Evolutionary conservation across 2,329 filamentous ascomycete genomes (phyloP), one percentile per base, ranked within the genome.

Genomic region (Tolypocladium ophioglossoides): DNA sequence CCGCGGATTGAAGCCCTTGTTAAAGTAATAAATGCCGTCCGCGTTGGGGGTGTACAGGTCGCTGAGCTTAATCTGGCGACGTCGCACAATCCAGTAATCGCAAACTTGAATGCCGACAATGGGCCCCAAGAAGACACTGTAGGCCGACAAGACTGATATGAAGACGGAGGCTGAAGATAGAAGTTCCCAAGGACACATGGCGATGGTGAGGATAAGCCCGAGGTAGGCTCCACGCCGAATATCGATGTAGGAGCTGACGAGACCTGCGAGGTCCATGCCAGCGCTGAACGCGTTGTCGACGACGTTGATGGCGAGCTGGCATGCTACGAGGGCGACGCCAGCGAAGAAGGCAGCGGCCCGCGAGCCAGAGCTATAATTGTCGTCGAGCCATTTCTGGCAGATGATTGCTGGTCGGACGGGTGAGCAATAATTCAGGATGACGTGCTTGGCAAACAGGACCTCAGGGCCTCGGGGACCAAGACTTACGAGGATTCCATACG

Each of bases 221-320:
- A 82, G 65, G 55, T 77, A 76, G 3, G 72, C 72, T 1, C 80
- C 80, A 2, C 80, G 73, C 5, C 78, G 68, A 55, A 82, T 82
- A 62, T 79, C 80, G 64, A 83, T 74, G 57, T 75, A 81, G 41
- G 68, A 70, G 0, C 78, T 78, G 55, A 74, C 74, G 0, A 81
- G 63, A 1, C 73, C 76, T 0, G 78, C 73, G 50, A 82, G 66
- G 59, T 83, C 80, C 70, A 83, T 80, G 7, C 79, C 79, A 3
- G 72, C 70, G 0, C 73, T 73, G 58, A 78, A 71, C 1, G 72
- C 70, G 58, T 80, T 81, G 52, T 74, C 68, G 40, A 76, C 69
- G 4, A 63, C 35, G 38, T 54, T 35, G 55, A 63, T 62, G 49
- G 64, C 59, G 41, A 67, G 57, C 50, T 66, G 64, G 0, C 63